phyloP scores from a whole-genome alignment of 306 rosid species.

The Mucuna pruriens region DNA sequence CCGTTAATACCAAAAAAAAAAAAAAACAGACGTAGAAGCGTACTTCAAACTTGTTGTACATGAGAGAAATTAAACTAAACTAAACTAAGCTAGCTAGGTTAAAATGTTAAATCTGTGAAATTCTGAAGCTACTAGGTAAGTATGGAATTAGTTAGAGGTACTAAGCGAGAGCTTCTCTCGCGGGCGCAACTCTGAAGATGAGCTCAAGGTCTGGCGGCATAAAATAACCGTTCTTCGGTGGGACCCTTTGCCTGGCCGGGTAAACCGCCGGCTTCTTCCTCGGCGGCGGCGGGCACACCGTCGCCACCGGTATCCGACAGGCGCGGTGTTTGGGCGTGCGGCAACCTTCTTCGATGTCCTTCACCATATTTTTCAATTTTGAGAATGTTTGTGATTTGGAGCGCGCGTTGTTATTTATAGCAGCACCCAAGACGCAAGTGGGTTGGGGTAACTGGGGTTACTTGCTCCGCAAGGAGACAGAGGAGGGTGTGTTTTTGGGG shows the following conservation, averaged over 20 bases:
- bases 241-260: slow-evolving; percentile 12
- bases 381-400: neutral
- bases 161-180: slow-evolving; percentile 10
- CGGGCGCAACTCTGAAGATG: slow-evolving; percentile 34
- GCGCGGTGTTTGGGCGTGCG: slow-evolving; percentile 47
- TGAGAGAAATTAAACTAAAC: neutral
- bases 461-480: slow-evolving; percentile 41
- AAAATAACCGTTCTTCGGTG: slow-evolving; percentile 51
- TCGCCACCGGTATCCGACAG: slow-evolving; percentile 33
- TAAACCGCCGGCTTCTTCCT: slow-evolving; percentile 45
- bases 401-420: slow-evolving; percentile 34
- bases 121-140: neutral
- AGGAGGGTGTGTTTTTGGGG: neutral
- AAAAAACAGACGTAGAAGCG: neutral
- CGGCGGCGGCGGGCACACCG: slow-evolving; percentile 53
- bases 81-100: neutral
- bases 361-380: neutral
- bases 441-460: neutral
- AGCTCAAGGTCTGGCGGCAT: slow-evolving; percentile 56
- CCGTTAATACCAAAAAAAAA: neutral
- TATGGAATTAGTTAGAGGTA: neutral
- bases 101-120: neutral
- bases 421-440: neutral
- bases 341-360: slow-evolving; percentile 46
- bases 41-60: neutral